Base-by-base conservation (phyloP, 164 flowering plant species). In the Nymphaea colorata region DNA sequence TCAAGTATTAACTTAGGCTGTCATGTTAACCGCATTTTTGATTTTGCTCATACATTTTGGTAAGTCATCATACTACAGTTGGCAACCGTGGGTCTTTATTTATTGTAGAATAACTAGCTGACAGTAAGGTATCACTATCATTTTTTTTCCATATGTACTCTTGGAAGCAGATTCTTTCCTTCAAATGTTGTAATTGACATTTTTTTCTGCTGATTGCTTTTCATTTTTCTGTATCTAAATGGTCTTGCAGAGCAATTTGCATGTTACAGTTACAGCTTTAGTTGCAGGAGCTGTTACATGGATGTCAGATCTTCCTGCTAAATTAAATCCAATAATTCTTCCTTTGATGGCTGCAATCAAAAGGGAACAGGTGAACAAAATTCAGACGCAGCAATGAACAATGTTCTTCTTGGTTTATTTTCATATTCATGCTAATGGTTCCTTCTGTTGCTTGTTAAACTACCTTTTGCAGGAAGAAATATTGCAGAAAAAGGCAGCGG, bases 331-430 rank as follows among this genome's bases (percentile, higher is more conserved):
- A 12, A 77, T 95, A 42, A 95, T 95, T 70, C 79, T 92, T 67
- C 98, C 99, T 61, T 70, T 95, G 73, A 95, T 95, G 99, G 96
- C 99, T 73, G 89, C 99, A 42, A 78, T 95, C 51, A 95, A 82
- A 78, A 82, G 92, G 74, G 99, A 95, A 69, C 99, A 95, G 98
- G 98, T 90, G 73, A 12, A 14, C 44, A 42, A 42, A 70, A 18
- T 18, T 44, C 18, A 41, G 10, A 16, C 3, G 7, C 11, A 11
- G 5, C 53, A 44, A n/a, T 36, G 15, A 17, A 43, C 42, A 42
- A 16, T 59, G 18, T 64, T 68, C 18, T 63, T 44, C 66, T 67
- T 62, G 51, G 2, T 25, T 44, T 25, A 41, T 60, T 12, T 3
- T 47, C 55, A 47, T 47, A 6, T 47, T 47, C 55, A 6, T 25